Conservation (phyloP, 257 asterid genomes). For the Agastache rugosa region DNA sequence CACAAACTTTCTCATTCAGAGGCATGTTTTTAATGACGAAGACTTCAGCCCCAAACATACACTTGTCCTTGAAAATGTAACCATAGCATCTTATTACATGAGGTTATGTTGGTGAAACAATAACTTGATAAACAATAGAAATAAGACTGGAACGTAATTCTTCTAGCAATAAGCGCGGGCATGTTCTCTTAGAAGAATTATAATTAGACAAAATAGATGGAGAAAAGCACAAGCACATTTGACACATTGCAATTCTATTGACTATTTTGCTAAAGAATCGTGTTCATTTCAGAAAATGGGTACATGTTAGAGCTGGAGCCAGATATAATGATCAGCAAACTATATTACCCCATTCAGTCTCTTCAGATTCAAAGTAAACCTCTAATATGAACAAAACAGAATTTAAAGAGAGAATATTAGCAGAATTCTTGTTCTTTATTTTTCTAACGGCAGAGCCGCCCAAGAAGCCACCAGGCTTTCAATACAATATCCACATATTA, state of each 20-base stretch:
- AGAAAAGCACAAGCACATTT: neutral
- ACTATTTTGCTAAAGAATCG: neutral
- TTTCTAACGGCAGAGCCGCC: no score
- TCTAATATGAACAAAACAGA: no score
- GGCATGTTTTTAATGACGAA: no score
- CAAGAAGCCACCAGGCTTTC: no score
- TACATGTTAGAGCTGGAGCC: neutral
- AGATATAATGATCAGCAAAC: neutral
- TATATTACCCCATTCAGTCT: neutral
- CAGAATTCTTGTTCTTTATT: no score
- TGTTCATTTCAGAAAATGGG: neutral
- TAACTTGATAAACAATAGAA: neutral
- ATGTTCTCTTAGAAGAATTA: neutral
- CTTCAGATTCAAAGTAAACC: constrained; percentile 5
- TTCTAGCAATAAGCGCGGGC: neutral
- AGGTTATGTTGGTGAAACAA: no score
- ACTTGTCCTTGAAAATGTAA: no score
- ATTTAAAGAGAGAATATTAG: no score
- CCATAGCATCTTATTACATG: no score
- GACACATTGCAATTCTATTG: neutral
- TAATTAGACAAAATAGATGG: neutral
- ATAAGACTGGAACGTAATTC: neutral
- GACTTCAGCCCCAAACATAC: no score
- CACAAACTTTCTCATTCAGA: no score
- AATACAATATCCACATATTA: no score